phyloP scores from a whole-genome alignment of 1,284 basidiomycete species.

The Sporisorium sorghi region DNA sequence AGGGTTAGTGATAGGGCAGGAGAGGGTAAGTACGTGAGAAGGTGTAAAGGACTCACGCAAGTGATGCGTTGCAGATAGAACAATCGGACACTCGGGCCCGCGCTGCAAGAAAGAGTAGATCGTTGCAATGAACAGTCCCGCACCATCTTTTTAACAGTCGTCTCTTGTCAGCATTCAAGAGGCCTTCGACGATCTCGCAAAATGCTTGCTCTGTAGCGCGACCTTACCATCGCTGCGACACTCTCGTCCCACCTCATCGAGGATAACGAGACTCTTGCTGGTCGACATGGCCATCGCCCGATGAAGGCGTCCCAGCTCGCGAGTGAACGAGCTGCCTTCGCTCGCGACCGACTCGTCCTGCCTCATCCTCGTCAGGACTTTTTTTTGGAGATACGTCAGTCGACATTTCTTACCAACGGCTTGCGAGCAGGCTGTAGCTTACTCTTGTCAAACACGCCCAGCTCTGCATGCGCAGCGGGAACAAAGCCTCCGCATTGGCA shows the following conservation, averaged over 20 bases:
- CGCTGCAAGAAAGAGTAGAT: slow-evolving; percentile 45
- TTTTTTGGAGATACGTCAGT: not conserved
- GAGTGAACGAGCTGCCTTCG: slow-evolving; percentile 49
- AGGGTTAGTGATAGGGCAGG: not conserved
- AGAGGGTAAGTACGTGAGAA: too few relatives aligned
- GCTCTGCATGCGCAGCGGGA: slow-evolving; percentile 33
- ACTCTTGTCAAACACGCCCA: slow-evolving; percentile 51
- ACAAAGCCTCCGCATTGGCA: slow-evolving; percentile 50
- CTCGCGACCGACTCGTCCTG: slow-evolving; percentile 50
- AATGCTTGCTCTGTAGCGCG: not conserved
- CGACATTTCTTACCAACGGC: not conserved
- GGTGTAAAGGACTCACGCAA: slow-evolving; percentile 21
- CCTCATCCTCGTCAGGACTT: slow-evolving; percentile 50
- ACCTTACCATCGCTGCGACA: slow-evolving; percentile 47
- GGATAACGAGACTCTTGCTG: slow-evolving; percentile 36
- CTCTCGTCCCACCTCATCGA: slow-evolving; percentile 50
- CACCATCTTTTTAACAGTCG: slow-evolving; percentile 26
- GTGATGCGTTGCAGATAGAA: slow-evolving; percentile 47
- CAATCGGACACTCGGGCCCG: slow-evolving; percentile 30
- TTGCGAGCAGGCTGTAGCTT: not conserved
- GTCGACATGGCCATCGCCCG: slow-evolving; percentile 43
- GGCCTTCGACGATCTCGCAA: not conserved
- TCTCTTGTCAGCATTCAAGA: not conserved
- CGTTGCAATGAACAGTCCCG: slow-evolving; percentile 44
- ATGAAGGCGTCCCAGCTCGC: slow-evolving; percentile 42